Evolutionary conservation across 495 filamentous ascomycete species (phyloP), one percentile per base, ranked within the genome.

Genomic region (Penicillium arizonense): DNA sequence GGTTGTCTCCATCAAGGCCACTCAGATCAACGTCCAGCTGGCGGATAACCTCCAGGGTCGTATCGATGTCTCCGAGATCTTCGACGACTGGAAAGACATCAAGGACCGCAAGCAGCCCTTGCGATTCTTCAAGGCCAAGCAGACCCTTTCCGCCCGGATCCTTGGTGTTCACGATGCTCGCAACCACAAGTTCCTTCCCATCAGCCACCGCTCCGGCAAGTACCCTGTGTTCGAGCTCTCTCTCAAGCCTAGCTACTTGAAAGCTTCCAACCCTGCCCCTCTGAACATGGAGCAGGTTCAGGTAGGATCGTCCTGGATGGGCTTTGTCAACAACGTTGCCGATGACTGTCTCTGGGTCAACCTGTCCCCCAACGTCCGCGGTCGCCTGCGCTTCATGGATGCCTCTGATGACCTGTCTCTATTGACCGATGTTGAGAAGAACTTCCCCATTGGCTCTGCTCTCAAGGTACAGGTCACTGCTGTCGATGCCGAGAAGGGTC

Each of bases 41-140:
- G 90, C 90, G 37, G 90, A 96, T 61, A 91, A 91, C 61, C 77
- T 97, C 33, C 89, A 93, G 65, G 94, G 93, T 18, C 88, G 94
- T 18, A 84, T 98, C 41, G 91, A 96, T 62, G 80, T 93, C 0
- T 94, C 93, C 10, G 90, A 96, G 60, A 63, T 91, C 32, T 98
- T 91, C 62, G 89, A 97, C 64, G 77, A 77, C 3, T 96, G 87
- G 85, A 88, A 94, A 28, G 85, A 90, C 30, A 90, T 98, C 63
- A 77, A 83, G 47, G 85, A 96, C 52, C 83, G 82, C 34, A 96
- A 92, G 66, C 72, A 82, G 41, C 94, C 94, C 2, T 71, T 97
- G 36, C 76, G 78, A 50, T 74, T 74, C 26, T 96, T 95, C 73
- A 81, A 82, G 38, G 67, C 77, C 24, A 88, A 90, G 55, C 81